Evolutionary conservation across 1,139 yeast genomes (phyloP), one percentile per base, ranked within the genome.

Genomic region (Debaryomycetaceae sp.): DNA sequence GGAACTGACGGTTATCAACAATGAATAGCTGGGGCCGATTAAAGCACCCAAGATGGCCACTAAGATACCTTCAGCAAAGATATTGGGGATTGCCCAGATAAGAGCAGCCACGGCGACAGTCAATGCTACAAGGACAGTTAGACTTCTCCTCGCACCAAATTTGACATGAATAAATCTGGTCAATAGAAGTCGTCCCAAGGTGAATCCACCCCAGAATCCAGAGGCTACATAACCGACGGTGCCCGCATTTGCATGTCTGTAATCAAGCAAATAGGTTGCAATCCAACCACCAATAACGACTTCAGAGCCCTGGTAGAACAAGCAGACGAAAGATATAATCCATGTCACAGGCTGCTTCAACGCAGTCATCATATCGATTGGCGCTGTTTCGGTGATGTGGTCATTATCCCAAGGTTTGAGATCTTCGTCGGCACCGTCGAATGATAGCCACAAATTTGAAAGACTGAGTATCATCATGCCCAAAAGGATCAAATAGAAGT

Each of bases 211-310:
- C 90, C 89, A 85, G 53, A 78, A 83, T 0, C 89, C 89, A 6
- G 88, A 79, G 2, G 86, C 78, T 27, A 83, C 83, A 55, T 82
- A 83, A 17, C 89, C 88, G 45, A 76, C 74, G 5, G 75, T 61
- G 0, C 57, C 50, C 4, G 65, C 56, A 42, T 66, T 61, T 1
- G 83, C 85, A 39, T 70, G 66, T 39, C 88, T 70, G 52, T 79
- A 80, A 42, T 76, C 78, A 39, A 81, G 70, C 54, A 84, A 67
- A 52, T 72, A 84, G 0, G 89, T 80, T 35, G 82, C 85, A 34
- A 81, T 73, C 89, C 89, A 85, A 30, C 88, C 88, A 20, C 85
- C 88, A 53, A 82, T 60, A 0, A 85, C 67, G 5, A 84, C 88
- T 57, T 85, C 90, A 2, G 79, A 74, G 4, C 90, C 91, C 54